Evolutionary conservation across 495 filamentous ascomycete species (phyloP), one percentile per base, ranked within the genome.

Genomic region (Aspergillus ostianus): DNA sequence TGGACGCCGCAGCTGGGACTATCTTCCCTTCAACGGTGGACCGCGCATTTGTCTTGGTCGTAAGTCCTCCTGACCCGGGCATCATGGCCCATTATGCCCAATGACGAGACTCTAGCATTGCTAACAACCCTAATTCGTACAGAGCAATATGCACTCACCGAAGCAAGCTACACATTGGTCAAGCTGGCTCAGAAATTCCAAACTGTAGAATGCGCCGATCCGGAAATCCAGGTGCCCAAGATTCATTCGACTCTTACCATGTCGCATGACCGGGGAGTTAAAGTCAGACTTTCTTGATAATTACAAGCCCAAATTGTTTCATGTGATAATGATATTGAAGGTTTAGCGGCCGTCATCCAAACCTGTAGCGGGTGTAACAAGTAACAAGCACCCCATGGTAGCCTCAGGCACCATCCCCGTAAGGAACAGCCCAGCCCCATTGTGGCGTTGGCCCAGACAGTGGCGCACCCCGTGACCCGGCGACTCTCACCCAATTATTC

Each of bases 31-130:
- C 72, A 91, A 90, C 63, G 88, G 88, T 20, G 90, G 92, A 0
- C 90, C 91, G 44, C 79, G 93, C 44, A 93, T 96, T 57, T 97
- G 93, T 73, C 84, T 97, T 65, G 93, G 93, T 10, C 92, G 89
- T 84, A 79, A 85, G 82, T 89, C 29, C 23, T 55, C 47, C 32
- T 20, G 4, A n/a, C n/a, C n/a, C n/a, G n/a, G n/a, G n/a, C 21
- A 15, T n/a, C 30, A 18, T 45, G 49, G 27, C 15, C 49, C 41
- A 18, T 5, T 52, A 17, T 57, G 12, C 50, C 41, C 13, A 20
- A 41, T 54, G 4, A 32, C 32, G 7, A 32, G 30, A 7, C 10
- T 32, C 7, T 32, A 3, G 30, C n/a, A 8, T 8, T 32, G 30
- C 30, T 32, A 32, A 32, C 30, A 32, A 32, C 6, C 8, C 30